Base-by-base conservation (phyloP, 208 protist genomes). In the Crithidia bombi region DNA sequence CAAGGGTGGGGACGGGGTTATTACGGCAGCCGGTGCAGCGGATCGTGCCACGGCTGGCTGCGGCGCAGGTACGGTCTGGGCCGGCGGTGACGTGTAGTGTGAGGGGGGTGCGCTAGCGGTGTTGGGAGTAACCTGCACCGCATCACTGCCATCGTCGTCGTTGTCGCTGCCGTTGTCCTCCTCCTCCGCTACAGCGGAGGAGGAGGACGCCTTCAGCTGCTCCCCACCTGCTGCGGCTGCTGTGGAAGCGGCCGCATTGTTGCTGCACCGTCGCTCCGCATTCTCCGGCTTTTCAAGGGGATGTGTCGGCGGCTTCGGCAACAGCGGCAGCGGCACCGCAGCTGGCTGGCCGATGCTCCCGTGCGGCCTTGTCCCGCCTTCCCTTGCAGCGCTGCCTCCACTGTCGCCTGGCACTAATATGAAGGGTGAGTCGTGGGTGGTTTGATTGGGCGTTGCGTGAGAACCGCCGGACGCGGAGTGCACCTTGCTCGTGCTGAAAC, bases 401-500 rank as follows among this genome's bases (percentile, higher is more conserved):
- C 56, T 5, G 58, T 12, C n/a, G 26, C 43, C 5, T 14, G 1
- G 30, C 10, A 2, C 7, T 3, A 6, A 52, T 7, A 1, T 21
- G 11, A 3, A 41, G 2, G 9, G 30, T 17, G 17, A 35, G 3
- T 21, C 17, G 9, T 54, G 2, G 9, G 30, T 17, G 17, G 47
- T n/a, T 15, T 26, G 7, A 50, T 56, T 35, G 10, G 33, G 26
- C 7, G 61, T 56, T 14, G 2, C 5, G 47, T 56, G 32, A n/a
- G 61, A 56, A 15, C 6, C 28, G 23, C 25, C 1, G 0, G n/a
- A n/a, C n/a, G 30, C 7, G 32, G 44, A 56, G 4, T 56, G 61
- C 12, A 66, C 4, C 61, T 66, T 66, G 23, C 46, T 66, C 30
- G 21, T 23, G 46, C 35, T 66, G 61, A 54, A 54, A 33, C 61